Evolutionary conservation across 768 basidiomycete genomes (phyloP), one percentile per base, ranked within the genome.

Genomic region (Agaricus subrufescens): DNA sequence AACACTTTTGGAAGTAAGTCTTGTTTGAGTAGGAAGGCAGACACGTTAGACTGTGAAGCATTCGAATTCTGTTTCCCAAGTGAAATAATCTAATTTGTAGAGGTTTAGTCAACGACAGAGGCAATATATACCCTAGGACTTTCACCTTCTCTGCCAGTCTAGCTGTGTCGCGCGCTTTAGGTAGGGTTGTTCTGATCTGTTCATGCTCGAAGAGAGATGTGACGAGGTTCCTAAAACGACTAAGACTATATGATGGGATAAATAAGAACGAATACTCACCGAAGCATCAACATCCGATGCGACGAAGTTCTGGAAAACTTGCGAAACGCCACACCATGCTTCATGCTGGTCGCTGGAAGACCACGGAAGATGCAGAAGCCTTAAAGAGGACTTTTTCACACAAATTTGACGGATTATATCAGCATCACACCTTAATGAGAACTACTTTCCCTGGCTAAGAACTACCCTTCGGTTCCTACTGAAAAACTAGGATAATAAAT

Each of bases 181-280:
- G 88, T 14, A 98, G 73, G 0, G 97, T 99, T 5, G 97, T 98
- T 69, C 90, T 88, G 67, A 99, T 93, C 67, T 92, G 90, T 66
- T 97, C 93, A 72, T 98, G 94, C 66, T 98, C 85, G 55, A 99
- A 81, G 34, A 98, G 80, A 4, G 94, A 94, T 26, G 94, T 91
- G 59, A 99, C 95, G 51, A 99, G 75, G 71, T 98, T 98, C 59
- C 94, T 96, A 65, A 4, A 37, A 48, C 60, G 50, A 66, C 54
- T 50, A 52, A 23, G 60, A 56, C 48, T 46, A 19, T 38, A 51
- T 25, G 34, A 15, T 12, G 19, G 12, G 48, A 25, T 46, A 27
- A 14, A 10, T 14, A 12, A 29, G 4, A n/a, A 52, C 34, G 7
- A 58, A 19, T 26, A 54, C 79, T 57, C 63, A 95, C 94, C 96